phyloP scores from a whole-genome alignment of 768 basidiomycete species.

The Lactarius sanguifluus region DNA sequence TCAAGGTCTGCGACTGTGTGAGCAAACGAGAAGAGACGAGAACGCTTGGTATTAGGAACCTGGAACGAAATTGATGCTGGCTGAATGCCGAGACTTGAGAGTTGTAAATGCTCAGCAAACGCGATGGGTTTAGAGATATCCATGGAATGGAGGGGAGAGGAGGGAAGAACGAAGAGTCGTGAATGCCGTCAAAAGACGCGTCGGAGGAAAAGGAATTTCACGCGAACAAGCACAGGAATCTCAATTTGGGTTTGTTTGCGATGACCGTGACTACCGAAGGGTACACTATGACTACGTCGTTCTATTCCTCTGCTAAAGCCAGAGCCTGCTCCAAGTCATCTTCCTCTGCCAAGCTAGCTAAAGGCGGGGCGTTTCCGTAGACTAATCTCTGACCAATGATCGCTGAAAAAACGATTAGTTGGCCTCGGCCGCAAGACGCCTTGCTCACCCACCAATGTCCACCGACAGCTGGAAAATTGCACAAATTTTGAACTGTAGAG shows the following conservation, averaged over 20 bases:
- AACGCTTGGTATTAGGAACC: slow-evolving; percentile 46
- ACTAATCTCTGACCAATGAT: slow-evolving; percentile 72
- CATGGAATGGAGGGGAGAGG: slow-evolving; percentile 30
- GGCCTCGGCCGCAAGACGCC: slow-evolving; percentile 7
- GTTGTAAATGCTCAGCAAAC: slow-evolving; percentile 89
- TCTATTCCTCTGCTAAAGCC: slow-evolving; percentile 59
- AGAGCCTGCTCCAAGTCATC: slow-evolving; percentile 78
- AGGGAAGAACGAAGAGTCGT: slow-evolving; percentile 25
- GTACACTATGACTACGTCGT: neutral
- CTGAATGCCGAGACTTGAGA: slow-evolving; percentile 94
- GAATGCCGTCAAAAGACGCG: slow-evolving; percentile 19
- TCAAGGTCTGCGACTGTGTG: slow-evolving; percentile 62
- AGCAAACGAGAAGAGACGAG: slow-evolving; percentile 11
- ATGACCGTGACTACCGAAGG: neutral
- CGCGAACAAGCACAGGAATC: neutral
- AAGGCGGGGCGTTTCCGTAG: slow-evolving; percentile 72
- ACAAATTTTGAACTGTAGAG: slow-evolving; percentile 80
- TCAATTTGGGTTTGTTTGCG: slow-evolving; percentile 31
- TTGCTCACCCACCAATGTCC: slow-evolving; percentile 59
- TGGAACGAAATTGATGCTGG: slow-evolving; percentile 97
- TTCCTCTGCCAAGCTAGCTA: slow-evolving; percentile 46
- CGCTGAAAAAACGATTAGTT: slow-evolving; percentile 42
- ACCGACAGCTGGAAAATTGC: slow-evolving; percentile 81
- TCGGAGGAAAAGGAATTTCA: slow-evolving; percentile 11
- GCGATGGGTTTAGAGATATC: slow-evolving; percentile 70